These are phyloP conservation scores for Candida buenavistaensis DNA, from an alignment of 1,139 yeast genomes.

Conservation along the genomic window DNA sequence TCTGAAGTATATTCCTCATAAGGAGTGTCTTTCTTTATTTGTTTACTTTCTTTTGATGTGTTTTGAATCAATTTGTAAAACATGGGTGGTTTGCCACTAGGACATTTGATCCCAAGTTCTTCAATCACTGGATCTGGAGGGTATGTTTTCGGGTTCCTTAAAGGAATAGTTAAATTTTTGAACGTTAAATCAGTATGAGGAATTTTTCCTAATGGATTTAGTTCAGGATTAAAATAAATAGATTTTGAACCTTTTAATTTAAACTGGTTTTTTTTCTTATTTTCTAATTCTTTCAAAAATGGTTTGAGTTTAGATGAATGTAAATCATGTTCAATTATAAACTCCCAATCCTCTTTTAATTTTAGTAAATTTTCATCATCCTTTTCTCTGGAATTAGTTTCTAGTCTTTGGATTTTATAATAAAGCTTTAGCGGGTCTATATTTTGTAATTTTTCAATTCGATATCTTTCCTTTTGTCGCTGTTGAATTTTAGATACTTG, in stretches of 20 bases:
- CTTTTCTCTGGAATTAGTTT: slow-evolving; percentile 17
- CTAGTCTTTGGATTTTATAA: slow-evolving; percentile 28
- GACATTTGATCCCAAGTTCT: slow-evolving; percentile 29
- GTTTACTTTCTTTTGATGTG: slow-evolving; percentile 13
- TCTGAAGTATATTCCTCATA: slow-evolving; percentile 8
- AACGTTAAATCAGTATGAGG: slow-evolving; percentile 11
- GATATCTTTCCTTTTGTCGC: slow-evolving; percentile 37
- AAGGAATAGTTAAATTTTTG: slow-evolving; percentile 29
- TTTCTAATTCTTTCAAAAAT: slow-evolving; percentile 21
- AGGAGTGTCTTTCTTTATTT: too few relatives aligned
- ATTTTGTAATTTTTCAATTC: slow-evolving; percentile 24
- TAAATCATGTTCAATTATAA: slow-evolving; percentile 33
- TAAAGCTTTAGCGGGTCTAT: slow-evolving; percentile 38
- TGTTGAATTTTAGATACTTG: slow-evolving; percentile 38
- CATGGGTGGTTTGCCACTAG: slow-evolving; percentile 39
- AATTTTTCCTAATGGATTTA: slow-evolving; percentile 41
- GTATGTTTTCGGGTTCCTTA: slow-evolving; percentile 16
- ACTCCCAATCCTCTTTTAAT: slow-evolving; percentile 42
- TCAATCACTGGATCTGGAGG: slow-evolving; percentile 30
- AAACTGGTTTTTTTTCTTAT: slow-evolving; percentile 19
- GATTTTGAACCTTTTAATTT: slow-evolving; percentile 42
- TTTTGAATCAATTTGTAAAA: slow-evolving; percentile 43
- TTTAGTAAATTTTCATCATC: slow-evolving; percentile 24
- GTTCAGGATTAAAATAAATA: slow-evolving; percentile 45
- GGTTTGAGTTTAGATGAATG: slow-evolving; percentile 30